phyloP scores from a whole-genome alignment of 495 filamentous ascomycete genomes.

The Neurospora sp. region DNA sequence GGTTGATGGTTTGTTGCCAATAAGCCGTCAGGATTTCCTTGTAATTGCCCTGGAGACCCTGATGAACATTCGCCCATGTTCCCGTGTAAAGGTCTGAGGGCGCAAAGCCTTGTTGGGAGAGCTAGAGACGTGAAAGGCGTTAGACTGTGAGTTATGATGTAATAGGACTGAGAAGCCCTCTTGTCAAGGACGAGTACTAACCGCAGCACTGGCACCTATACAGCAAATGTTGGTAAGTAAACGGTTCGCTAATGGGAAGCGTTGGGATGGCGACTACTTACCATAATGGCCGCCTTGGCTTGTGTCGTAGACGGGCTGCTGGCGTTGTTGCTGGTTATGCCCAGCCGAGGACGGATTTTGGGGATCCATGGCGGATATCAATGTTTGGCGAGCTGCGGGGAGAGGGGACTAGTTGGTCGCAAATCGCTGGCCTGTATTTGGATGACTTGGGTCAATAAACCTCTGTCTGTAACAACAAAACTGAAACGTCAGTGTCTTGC shows the following conservation, averaged over 20 bases:
- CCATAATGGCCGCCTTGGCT: constrained; percentile 83
- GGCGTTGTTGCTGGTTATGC: constrained; percentile 29
- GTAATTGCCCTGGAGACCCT: constrained; percentile 86
- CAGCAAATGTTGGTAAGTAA: constrained; percentile 15
- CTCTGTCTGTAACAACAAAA: neutral
- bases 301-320: constrained; percentile 66
- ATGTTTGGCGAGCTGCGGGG: constrained; percentile 1
- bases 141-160: constrained; percentile 2
- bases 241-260: neutral
- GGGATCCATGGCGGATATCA: constrained; percentile 32
- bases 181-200: constrained; percentile 34
- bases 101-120: constrained; percentile 67
- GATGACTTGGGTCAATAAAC: neutral
- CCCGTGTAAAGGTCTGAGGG: constrained; percentile 86
- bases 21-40: constrained; percentile 96
- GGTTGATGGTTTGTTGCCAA: constrained; percentile 95
- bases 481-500: neutral
- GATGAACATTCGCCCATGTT: constrained; percentile 94
- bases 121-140: constrained; percentile 29
- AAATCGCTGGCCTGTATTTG: constrained; percentile 6
- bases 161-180: constrained; percentile 1
- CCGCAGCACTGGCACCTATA: constrained; percentile 70
- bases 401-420: constrained; percentile 1
- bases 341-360: constrained; percentile 32
- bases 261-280: constrained; percentile 33